Conservation (phyloP, 805 yeast genomes). For the Candida taoyuanica region DNA sequence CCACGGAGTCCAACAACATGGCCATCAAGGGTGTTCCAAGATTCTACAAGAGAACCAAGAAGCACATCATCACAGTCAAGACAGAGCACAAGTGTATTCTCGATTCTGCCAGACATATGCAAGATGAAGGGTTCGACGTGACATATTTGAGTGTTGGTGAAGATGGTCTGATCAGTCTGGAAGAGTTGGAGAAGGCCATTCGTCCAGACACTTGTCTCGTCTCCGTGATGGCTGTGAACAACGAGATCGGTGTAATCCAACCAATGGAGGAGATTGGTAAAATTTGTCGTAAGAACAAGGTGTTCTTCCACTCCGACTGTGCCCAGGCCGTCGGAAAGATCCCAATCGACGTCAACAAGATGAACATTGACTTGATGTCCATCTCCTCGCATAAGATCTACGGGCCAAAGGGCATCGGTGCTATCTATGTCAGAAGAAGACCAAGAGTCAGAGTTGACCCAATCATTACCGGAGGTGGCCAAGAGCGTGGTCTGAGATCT, state of each 20-base stretch:
- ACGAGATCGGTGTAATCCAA: conserved; percentile 96
- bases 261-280: conserved; percentile 92
- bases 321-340: conserved; percentile 98
- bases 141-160: conserved; percentile 82
- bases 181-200: conserved; percentile 74
- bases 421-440: conserved; percentile 91
- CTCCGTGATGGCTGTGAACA: conserved; percentile 94
- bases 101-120: conserved; percentile 91
- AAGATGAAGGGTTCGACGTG: conserved; percentile 95
- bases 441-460: conserved; percentile 98
- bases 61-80: conserved; percentile 91
- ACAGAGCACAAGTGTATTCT: conserved; percentile 99
- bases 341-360: conserved; percentile 85
- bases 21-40: conserved; percentile 93
- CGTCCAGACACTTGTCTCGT: conserved; percentile 89
- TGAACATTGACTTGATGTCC: conserved; percentile 89
- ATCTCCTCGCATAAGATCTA: conserved; percentile 94
- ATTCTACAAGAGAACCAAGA: conserved; percentile 84
- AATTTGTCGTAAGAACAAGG: conserved; percentile 79
- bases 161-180: conserved; percentile 77
- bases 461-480: conserved; percentile 95
- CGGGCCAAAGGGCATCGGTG: conserved; percentile 98
- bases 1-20: conserved; percentile 96
- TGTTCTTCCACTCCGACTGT: conserved; percentile 95
- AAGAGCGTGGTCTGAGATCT: conserved; percentile 95